These are phyloP conservation scores for Ogataea paraovalis DNA, from an alignment of 805 yeast genomes.

Conservation along the genomic window DNA sequence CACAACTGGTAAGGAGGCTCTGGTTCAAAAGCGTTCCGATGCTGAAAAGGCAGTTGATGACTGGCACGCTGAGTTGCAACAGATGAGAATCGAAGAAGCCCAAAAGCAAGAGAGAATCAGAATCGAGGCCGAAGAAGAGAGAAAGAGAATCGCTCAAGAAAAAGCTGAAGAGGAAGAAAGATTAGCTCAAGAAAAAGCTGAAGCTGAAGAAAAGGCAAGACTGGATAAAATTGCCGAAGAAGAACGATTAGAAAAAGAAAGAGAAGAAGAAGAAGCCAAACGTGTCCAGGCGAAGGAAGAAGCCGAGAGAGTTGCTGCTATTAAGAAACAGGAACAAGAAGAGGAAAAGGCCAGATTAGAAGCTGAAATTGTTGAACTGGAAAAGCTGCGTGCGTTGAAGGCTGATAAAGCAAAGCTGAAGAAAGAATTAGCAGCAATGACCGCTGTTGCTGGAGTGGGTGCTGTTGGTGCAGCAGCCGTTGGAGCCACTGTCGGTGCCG, in stretches of 20 bases:
- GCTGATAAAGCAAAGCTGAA: slow-evolving; percentile 38
- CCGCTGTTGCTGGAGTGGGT: slow-evolving; percentile 20
- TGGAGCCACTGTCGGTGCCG: slow-evolving; percentile 21
- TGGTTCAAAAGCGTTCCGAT: slow-evolving; percentile 34
- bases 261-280: slow-evolving; percentile 29
- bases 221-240: slow-evolving; percentile 16
- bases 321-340: slow-evolving; percentile 31
- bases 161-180: slow-evolving; percentile 32
- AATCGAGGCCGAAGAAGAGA: slow-evolving; percentile 36
- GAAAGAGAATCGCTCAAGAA: slow-evolving; percentile 32
- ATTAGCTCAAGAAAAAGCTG: slow-evolving; percentile 26
- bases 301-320: slow-evolving; percentile 22
- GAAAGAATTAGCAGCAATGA: slow-evolving; percentile 28
- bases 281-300: slow-evolving; percentile 29
- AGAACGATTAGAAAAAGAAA: slow-evolving; percentile 24
- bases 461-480: slow-evolving; percentile 17
- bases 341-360: slow-evolving; percentile 35
- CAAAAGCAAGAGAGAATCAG: slow-evolving; percentile 35
- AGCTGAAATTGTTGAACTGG: slow-evolving; percentile 39
- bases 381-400: slow-evolving; percentile 36
- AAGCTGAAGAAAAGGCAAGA: slow-evolving; percentile 18
- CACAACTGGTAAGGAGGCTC: slow-evolving; percentile 34
- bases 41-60: slow-evolving; percentile 38
- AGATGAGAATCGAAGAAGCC: slow-evolving; percentile 41
- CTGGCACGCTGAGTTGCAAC: slow-evolving; percentile 45